Conservation (phyloP, 805 yeast species). For the Yamadazyma nakazawae region DNA sequence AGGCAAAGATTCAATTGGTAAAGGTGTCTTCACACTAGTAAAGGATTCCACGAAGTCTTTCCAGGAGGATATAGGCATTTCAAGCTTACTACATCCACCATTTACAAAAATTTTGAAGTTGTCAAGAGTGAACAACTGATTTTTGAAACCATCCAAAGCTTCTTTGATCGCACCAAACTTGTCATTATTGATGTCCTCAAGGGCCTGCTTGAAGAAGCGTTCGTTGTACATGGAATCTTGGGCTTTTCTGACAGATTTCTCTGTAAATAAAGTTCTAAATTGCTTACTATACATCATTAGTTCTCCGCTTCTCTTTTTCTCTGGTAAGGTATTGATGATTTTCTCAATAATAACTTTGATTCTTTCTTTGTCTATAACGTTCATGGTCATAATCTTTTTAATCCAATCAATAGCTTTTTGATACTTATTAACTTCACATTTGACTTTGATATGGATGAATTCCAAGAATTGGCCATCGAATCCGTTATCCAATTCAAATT, state of each 20-base stretch:
- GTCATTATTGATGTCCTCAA: slow-evolving; percentile 53
- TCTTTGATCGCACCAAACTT: slow-evolving; percentile 43
- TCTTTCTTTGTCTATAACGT: slow-evolving; percentile 70
- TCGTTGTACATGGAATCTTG: slow-evolving; percentile 68
- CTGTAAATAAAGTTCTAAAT: slow-evolving; percentile 48
- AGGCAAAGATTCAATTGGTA: slow-evolving; percentile 33
- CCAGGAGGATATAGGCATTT: slow-evolving; percentile 63
- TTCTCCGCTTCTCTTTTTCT: slow-evolving; percentile 59
- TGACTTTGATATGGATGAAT: slow-evolving; percentile 56
- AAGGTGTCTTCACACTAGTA: slow-evolving; percentile 14
- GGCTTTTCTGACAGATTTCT: slow-evolving; percentile 62
- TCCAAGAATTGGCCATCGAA: slow-evolving; percentile 64
- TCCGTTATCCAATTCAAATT: slow-evolving; percentile 53
- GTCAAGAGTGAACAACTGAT: slow-evolving; percentile 49
- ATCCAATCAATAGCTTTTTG: slow-evolving; percentile 74
- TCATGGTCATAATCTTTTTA: slow-evolving; percentile 56
- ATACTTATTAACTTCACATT: slow-evolving; percentile 62
- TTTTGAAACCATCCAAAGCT: slow-evolving; percentile 52
- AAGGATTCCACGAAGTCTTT: slow-evolving; percentile 22
- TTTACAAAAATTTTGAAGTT: slow-evolving; percentile 66
- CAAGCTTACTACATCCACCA: slow-evolving; percentile 60
- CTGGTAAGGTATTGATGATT: slow-evolving; percentile 56
- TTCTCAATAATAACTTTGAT: slow-evolving; percentile 64
- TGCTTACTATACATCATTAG: slow-evolving; percentile 65
- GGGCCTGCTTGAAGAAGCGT: slow-evolving; percentile 41